Evolutionary conservation across 1,284 basidiomycete genomes (phyloP).

Genomic region (Amylostereum chailletii): DNA sequence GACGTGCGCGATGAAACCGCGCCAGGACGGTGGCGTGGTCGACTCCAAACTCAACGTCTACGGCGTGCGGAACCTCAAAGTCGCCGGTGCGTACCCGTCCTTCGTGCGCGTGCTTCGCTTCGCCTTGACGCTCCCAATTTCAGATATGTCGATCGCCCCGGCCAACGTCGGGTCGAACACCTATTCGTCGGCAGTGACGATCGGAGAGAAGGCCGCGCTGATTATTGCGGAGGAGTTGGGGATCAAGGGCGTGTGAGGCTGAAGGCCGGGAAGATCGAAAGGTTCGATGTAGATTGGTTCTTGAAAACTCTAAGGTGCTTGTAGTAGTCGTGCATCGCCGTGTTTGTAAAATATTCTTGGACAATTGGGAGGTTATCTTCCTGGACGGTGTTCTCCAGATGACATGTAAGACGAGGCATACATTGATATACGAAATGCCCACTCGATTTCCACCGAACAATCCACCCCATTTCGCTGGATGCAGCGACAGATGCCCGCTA

Average conservation of each 20-base stretch:
- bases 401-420: background rate
- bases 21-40: constrained; percentile 49
- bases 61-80: constrained; percentile 48
- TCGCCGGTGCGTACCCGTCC: constrained; percentile 15
- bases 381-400: constrained; percentile 85
- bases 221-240: constrained; percentile 37
- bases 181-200: constrained; percentile 36
- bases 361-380: constrained; percentile 32
- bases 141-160: constrained; percentile 40
- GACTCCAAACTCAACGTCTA: constrained; percentile 56
- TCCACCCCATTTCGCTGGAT: constrained; percentile 92
- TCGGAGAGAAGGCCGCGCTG: constrained; percentile 41
- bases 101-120: too few relatives aligned
- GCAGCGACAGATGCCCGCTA: background rate
- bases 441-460: constrained; percentile 90
- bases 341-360: too few relatives aligned
- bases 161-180: constrained; percentile 44
- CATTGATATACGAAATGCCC: constrained; percentile 17
- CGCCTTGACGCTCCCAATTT: constrained; percentile 10
- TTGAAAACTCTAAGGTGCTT: too few relatives aligned
- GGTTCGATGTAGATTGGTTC: too few relatives aligned
- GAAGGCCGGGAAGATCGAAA: too few relatives aligned
- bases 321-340: too few relatives aligned
- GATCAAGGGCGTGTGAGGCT: constrained; percentile 11
- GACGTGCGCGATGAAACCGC: constrained; percentile 61